Evolutionary conservation across 345 rosid genomes (phyloP), one percentile per base, ranked within the genome.

Genomic region (Trapa incisa): DNA sequence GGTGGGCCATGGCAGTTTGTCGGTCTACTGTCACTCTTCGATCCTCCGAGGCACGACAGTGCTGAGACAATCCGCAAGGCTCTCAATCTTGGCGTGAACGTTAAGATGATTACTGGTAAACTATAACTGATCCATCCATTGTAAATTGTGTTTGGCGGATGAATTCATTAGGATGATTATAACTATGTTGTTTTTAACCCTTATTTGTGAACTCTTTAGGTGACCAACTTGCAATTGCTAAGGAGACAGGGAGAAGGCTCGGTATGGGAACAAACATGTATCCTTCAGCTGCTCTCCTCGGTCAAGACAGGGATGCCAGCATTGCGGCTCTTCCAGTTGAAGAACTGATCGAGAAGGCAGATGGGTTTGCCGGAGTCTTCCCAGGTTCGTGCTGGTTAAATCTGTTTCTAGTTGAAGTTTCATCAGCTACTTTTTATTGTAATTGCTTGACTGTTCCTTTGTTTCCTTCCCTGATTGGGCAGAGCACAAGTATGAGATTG

Each of bases 11-110:
- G 96, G 94, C 84, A 89, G 65, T 87, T 89, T 37, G 92, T 86
- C 52, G 96, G 96, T 71, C 79, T 89, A 65, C 67, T 89, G 79
- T 80, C 87, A 67, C 85, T 89, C 58, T 89, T 89, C 61, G 96
- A 86, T 74, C 96, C 96, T 69, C 97, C 98, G 62, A 92, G 98
- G 80, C 98, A 92, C 71, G 98, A 92, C 65, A 92, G 96, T 81
- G 98, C 96, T 45, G 98, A 92, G 79, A 92, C 98, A 67, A 92
- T 92, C 57, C 87, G 91, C 53, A 80, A 85, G 71, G 98, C 96
- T 73, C 85, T 92, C 61, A 75, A 87, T 38, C 98, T 92, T 13
- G 98, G 96, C 65, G 98, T 92, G 62, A 92, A 89, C 64, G 98
- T 92, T 72, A 92, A 92, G 84, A 92, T 92, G 98, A 92, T 92